Conservation (phyloP, 176 grass and related monocot species). For the Rhipidocladum racemiflorum region DNA sequence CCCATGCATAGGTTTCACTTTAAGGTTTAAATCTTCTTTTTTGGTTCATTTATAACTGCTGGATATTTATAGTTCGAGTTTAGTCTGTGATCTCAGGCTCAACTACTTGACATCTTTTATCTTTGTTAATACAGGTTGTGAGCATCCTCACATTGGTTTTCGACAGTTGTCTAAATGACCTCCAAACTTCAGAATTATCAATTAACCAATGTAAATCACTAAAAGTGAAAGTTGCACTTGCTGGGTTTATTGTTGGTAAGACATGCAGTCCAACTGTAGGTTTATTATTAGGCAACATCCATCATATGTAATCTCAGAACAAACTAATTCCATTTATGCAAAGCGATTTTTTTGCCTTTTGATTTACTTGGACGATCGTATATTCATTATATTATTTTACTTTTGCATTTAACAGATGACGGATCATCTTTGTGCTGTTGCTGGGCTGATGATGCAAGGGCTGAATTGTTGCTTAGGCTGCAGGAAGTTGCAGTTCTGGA, state of each 20-base stretch:
- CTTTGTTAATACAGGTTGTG: slow-evolving; percentile 55
- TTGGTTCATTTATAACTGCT: not conserved
- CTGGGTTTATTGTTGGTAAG: slow-evolving; percentile 85
- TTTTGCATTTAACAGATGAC: slow-evolving; percentile 64
- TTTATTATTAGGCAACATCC: not conserved
- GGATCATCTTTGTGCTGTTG: slow-evolving; percentile 77
- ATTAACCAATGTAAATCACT: slow-evolving; percentile 15
- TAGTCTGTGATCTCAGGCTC: not conserved
- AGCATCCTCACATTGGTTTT: slow-evolving; percentile 54
- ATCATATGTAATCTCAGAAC: not conserved
- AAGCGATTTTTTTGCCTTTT: not conserved
- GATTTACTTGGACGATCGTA: not conserved
- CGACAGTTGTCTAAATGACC: slow-evolving; percentile 40
- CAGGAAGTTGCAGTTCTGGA: slow-evolving; percentile 38
- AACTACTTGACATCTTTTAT: not conserved
- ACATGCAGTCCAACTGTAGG: not conserved
- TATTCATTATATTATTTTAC: slow-evolving; percentile 4
- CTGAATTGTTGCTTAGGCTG: slow-evolving; percentile 62
- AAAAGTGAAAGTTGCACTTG: slow-evolving; percentile 55
- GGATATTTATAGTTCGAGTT: not conserved
- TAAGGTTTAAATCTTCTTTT: not conserved
- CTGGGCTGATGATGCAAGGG: slow-evolving; percentile 70
- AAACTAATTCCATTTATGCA: slow-evolving; percentile 12
- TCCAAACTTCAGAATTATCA: slow-evolving; percentile 8
- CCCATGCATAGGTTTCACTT: slow-evolving; percentile 10